phyloP scores from a whole-genome alignment of 2,329 filamentous ascomycete species.

The Blastomyces silverae region DNA sequence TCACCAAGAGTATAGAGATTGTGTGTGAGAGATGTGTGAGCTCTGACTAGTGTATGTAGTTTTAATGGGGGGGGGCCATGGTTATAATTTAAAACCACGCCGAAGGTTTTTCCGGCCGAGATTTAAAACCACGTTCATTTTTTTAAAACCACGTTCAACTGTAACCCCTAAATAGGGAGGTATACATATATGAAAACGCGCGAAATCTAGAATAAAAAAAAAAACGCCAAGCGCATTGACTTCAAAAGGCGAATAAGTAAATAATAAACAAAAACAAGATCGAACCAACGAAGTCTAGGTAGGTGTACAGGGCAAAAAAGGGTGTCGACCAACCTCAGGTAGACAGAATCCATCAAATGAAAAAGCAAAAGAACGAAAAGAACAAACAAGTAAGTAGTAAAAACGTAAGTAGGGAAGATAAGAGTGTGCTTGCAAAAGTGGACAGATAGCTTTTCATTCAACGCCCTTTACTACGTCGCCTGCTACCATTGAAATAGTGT shows the following conservation, averaged over 20 bases:
- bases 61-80: no score
- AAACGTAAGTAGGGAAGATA: neutral
- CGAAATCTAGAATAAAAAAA: neutral
- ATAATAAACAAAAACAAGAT: neutral
- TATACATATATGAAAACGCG: neutral
- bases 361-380: neutral
- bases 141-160: no score
- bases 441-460: constrained; percentile 2
- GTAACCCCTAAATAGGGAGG: neutral
- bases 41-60: no score
- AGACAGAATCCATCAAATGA: neutral
- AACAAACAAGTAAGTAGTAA: neutral
- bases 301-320: neutral
- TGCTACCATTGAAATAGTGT: constrained; percentile 21
- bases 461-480: constrained; percentile 12
- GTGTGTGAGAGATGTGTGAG: no score
- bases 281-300: constrained; percentile 3
- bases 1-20: no score
- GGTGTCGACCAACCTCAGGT: neutral
- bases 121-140: no score
- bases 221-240: neutral
- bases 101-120: no score
- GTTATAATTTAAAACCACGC: no score
- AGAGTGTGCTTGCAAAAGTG: neutral
- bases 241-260: neutral